Evolutionary conservation across 371 early-diverging fungal genomes (phyloP).

Genomic region (Lichtheimia ornata): DNA sequence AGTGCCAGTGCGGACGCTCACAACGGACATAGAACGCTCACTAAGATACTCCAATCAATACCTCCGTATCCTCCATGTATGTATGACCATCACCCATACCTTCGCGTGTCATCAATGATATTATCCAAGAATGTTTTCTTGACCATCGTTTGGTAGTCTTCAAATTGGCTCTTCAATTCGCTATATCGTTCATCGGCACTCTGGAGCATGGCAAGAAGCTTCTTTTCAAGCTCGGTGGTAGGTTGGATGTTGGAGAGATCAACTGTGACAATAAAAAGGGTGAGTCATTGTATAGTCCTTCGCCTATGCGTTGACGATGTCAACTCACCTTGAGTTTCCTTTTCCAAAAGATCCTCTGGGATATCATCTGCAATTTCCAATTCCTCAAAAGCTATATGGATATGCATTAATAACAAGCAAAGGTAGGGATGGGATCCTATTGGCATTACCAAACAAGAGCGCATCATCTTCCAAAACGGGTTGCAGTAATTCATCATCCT

Average conservation of each 20-base stretch:
- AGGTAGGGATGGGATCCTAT: not conserved
- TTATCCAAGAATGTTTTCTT: slow-evolving; percentile 71
- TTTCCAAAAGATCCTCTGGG: slow-evolving; percentile 7
- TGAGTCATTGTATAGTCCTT: no score
- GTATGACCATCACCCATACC: slow-evolving; percentile 50
- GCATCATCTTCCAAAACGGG: slow-evolving; percentile 85
- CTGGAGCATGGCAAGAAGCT: slow-evolving; percentile 53
- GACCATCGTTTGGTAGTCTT: slow-evolving; percentile 71
- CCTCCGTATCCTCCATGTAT: slow-evolving; percentile 30
- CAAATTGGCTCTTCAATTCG: slow-evolving; percentile 60
- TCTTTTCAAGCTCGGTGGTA: slow-evolving; percentile 58
- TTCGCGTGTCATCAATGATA: slow-evolving; percentile 31
- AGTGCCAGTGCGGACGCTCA: slow-evolving; percentile 6
- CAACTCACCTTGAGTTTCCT: slow-evolving; percentile 14
- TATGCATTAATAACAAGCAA: not conserved
- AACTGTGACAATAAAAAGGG: not conserved
- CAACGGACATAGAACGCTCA: slow-evolving; percentile 13
- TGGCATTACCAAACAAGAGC: slow-evolving; percentile 64
- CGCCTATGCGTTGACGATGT: not conserved
- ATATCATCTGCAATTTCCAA: slow-evolving; percentile 57
- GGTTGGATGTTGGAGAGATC: slow-evolving; percentile 27
- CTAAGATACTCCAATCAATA: slow-evolving; percentile 7
- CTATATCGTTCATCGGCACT: slow-evolving; percentile 50
- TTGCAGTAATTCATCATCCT: slow-evolving; percentile 73
- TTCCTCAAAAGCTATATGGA: slow-evolving; percentile 57